phyloP scores from a whole-genome alignment of 225 moss, liverwort and hornwort genomes.

The Thuidium tamariscinum region DNA sequence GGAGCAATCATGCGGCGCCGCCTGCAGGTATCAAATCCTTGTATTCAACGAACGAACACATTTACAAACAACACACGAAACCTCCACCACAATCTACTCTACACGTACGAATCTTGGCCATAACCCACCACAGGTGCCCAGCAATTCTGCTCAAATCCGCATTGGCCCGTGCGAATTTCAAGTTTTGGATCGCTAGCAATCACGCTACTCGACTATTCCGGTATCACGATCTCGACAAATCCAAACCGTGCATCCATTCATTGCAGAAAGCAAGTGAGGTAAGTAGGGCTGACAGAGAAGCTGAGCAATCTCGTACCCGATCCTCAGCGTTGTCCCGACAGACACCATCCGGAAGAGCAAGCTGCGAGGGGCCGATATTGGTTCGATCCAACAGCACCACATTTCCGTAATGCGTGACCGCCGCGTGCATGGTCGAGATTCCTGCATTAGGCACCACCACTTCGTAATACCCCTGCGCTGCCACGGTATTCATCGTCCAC shows the following conservation, averaged over 20 bases:
- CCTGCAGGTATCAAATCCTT: slow-evolving; percentile 1
- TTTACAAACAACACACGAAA: not conserved
- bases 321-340: slow-evolving; percentile 36
- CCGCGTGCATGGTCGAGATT: slow-evolving; percentile 42
- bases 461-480: slow-evolving; percentile 30
- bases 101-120: not conserved
- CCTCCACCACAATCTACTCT: not conserved
- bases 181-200: not conserved
- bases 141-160: not conserved
- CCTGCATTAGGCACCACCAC: slow-evolving; percentile 41
- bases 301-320: not conserved
- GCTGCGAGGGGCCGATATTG: slow-evolving; percentile 25
- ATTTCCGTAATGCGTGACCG: slow-evolving; percentile 26
- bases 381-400: slow-evolving; percentile 49
- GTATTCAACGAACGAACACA: not conserved
- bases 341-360: slow-evolving; percentile 14
- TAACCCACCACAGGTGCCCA: not conserved
- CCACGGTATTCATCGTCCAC: not conserved
- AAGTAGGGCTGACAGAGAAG: not conserved
- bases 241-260: not conserved
- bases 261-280: not conserved
- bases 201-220: not conserved
- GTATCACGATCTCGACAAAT: not conserved
- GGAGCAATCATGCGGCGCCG: slow-evolving; percentile 39
- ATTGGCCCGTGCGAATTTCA: not conserved